Evolutionary conservation across 2,329 filamentous ascomycete species (phyloP), one percentile per base, ranked within the genome.

Genomic region (Aspergillus fischeri): DNA sequence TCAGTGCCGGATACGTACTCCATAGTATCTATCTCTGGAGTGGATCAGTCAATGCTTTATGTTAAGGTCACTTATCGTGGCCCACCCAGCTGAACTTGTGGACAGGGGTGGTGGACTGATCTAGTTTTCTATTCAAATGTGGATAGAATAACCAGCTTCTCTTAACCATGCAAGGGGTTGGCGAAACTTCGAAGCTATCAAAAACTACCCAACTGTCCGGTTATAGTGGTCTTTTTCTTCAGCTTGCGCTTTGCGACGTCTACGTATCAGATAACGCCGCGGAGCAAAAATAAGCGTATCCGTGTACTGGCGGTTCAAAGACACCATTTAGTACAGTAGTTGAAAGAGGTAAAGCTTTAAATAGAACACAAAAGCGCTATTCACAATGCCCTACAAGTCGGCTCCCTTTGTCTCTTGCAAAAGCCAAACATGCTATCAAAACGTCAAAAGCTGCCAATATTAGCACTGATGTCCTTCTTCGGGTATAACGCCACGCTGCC

Each of bases 401-500:
- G 4, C 44, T 25, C 5, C 24, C 21, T 11, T 14, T 47, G 11
- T 24, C 11, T 24, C 21, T 24, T 25, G 21, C 44, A 27, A 24
- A 47, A 47, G 21, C 44, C 44, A 47, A 47, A 47, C 44, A 14
- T 47, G 44, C 21, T 47, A 47, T 47, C 44, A 47, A 47, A 47
- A 47, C 11, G 21, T 24, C 21, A 47, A 24, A 47, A 25, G 44
- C 21, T 27, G 14, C 44, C 44, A 47, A 24, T 14, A 47, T 25
- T 51, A 53, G 50, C 42, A 47, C 28, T 21, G 35, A 38, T 44
- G 35, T 54, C 57, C 60, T 57, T 62, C 32, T 63, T 65, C 61
- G 60, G 61, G 64, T 67, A 65, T 60, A 70, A 70, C 68, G 68
- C 67, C 68, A 53, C 62, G 61, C 65, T 65, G 66, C 63, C 67